A percentile compares a stretch with the other conserved stretches of the same genome.
Conservation (phyloP, 148 eudicot genomes). For the Drosera capensis region DNA sequence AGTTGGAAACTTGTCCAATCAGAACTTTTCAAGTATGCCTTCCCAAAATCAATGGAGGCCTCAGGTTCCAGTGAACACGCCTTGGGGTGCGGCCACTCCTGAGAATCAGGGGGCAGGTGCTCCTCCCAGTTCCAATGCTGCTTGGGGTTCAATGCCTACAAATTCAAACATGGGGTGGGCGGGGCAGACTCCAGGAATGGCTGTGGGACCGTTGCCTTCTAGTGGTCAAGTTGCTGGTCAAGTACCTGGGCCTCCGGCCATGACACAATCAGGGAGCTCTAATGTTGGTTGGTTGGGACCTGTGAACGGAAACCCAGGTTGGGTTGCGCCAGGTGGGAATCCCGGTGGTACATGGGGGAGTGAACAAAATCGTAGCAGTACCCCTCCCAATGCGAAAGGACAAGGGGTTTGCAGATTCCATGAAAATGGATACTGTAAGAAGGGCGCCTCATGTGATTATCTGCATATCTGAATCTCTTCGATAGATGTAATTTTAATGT, state of each 20-base stretch:
- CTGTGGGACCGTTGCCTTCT: slow-evolving; percentile 4
- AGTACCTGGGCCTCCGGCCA: slow-evolving; percentile 21
- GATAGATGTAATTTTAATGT: slow-evolving; percentile 1
- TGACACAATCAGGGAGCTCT: slow-evolving; percentile 23
- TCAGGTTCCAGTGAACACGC: slow-evolving; percentile 19
- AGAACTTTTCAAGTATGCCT: slow-evolving; percentile 17
- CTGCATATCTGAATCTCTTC: slow-evolving; percentile 13
- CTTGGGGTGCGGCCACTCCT: slow-evolving; percentile 24
- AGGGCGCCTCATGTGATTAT: slow-evolving; percentile 28
- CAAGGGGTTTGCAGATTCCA: slow-evolving; percentile 24
- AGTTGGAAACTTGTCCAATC: slow-evolving; percentile 24
- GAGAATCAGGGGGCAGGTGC: slow-evolving; percentile 2
- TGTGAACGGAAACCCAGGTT: slow-evolving; percentile 23
- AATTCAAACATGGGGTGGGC: slow-evolving; percentile 60
- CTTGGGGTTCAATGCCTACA: slow-evolving; percentile 5
- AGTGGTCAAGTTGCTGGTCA: slow-evolving; percentile 8
- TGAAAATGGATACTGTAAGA: slow-evolving; percentile 31
- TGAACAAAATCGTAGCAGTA: slow-evolving; percentile 26
- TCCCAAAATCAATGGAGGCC: slow-evolving; percentile 42
- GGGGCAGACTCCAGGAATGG: slow-evolving; percentile 19
- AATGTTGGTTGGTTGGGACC: slow-evolving; percentile 33
- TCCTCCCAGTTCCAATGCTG: background rate
- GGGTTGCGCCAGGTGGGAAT: slow-evolving; percentile 30
- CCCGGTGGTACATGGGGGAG: slow-evolving; percentile 26
- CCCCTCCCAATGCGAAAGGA: slow-evolving; percentile 1